phyloP scores from a whole-genome alignment of 2,329 filamentous ascomycete genomes.

The Fusarium piperis region DNA sequence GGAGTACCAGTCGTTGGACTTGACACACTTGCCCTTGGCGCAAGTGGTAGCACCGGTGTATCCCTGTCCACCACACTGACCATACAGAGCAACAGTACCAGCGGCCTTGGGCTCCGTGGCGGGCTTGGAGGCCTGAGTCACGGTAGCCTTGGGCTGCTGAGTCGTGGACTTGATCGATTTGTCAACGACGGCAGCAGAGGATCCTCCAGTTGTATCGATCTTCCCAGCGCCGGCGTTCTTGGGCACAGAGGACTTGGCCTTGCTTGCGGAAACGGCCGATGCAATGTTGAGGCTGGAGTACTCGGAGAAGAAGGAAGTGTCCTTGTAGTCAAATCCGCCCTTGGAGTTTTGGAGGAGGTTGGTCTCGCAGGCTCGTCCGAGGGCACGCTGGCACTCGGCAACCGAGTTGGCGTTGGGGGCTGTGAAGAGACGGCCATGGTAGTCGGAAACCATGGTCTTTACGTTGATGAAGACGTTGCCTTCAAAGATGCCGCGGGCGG shows the following conservation, averaged over 20 bases:
- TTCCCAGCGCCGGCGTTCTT: not conserved
- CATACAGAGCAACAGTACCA: not conserved
- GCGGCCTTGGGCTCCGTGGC: not conserved
- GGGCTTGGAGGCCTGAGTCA: not conserved
- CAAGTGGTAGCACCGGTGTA: slow-evolving; percentile 3
- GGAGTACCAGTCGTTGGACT: slow-evolving; percentile 2
- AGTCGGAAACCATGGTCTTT: slow-evolving; percentile 48
- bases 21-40: slow-evolving; percentile 5
- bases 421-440: slow-evolving; percentile 46
- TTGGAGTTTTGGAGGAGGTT: slow-evolving; percentile 47
- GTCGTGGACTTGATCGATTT: not conserved
- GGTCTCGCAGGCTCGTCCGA: slow-evolving; percentile 59
- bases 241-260: slow-evolving; percentile 3
- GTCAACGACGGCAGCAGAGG: not conserved
- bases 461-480: slow-evolving; percentile 67
- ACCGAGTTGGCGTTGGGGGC: slow-evolving; percentile 45
- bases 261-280: not conserved
- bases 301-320: slow-evolving; percentile 15
- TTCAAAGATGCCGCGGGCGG: slow-evolving; percentile 55
- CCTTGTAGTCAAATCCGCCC: slow-evolving; percentile 1
- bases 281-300: slow-evolving; percentile 4
- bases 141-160: not conserved
- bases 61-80: not conserved
- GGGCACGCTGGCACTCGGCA: slow-evolving; percentile 51
- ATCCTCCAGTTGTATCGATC: not conserved